Base-by-base conservation (phyloP, 2,329 filamentous ascomycete genomes). In the Colletotrichum karsti region DNA sequence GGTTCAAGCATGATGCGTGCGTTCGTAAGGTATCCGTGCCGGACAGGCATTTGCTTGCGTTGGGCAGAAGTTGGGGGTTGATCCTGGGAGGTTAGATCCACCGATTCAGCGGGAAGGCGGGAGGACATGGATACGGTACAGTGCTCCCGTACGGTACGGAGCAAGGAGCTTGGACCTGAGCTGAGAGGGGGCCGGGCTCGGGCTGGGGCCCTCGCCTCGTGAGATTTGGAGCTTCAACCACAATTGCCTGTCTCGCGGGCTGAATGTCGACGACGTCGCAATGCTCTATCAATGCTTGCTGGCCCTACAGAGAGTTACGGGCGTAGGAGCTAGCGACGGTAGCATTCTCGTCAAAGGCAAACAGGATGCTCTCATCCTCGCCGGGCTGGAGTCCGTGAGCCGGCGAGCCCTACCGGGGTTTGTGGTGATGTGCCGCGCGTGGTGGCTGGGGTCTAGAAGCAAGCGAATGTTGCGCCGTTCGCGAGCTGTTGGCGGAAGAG, bases 81-180 rank as follows among this genome's bases (percentile, higher is more conserved):
- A 59, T 48, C 60, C 64, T 57, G 37, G 54, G 22, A 50, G 53
- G 22, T 24, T 10, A 48, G 64, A 67, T 59, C 64, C 60, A 67
- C 60, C 41, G 44, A 53, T 67, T 67, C 35, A 64, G 64, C 64
- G 64, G 64, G 64, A 67, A 50, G 26, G 46, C 64, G 64, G 64
- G 60, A 67, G 54, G 54, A 55, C 64, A 67, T 67, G 64, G 64
- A 67, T 67, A 39, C 20, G 28, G 26, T 46, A 67, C 64, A 67
- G 64, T 67, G 64, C 30, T 64, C 60, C 64, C 64, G 64, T 64
- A 67, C 60, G 64, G 64, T 59, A 67, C 44, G 60, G 60, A 42
- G 64, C 44, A 41, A 18, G 18, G 50, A 50, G 42, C 42, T 46
- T 46, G 42, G 42, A 46, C 18, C 42, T 46, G 42, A 24, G 46